phyloP scores from a whole-genome alignment of 345 rosid species.

The Eucalyptus caleyi region DNA sequence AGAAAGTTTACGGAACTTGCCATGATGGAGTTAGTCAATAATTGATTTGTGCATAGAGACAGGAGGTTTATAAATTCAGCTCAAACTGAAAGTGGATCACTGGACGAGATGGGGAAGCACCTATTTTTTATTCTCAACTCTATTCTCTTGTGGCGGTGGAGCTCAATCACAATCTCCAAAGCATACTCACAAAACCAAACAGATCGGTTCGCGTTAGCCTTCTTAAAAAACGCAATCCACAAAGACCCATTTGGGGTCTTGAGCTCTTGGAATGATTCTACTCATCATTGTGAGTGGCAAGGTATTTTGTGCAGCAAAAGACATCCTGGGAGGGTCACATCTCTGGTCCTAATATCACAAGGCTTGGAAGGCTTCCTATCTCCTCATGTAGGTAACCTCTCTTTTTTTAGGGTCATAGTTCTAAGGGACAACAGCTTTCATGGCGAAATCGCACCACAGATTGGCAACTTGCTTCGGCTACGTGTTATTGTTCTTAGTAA shows the following conservation, averaged over 20 bases:
- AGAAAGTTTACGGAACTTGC: background rate
- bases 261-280: background rate
- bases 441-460: too few species aligned
- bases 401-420: background rate
- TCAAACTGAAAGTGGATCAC: background rate
- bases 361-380: background rate
- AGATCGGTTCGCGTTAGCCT: background rate
- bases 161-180: background rate
- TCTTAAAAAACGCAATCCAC: background rate
- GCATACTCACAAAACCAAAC: background rate
- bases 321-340: background rate
- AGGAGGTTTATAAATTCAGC: background rate
- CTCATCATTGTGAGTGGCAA: background rate
- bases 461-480: too few species aligned
- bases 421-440: background rate
- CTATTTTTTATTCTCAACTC: background rate
- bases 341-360: rapidly evolving
- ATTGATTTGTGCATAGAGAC: background rate
- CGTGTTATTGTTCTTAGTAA: too few species aligned
- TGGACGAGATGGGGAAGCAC: rapidly evolving
- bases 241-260: background rate
- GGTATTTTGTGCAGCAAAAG: background rate
- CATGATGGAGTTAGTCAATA: background rate
- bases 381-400: background rate
- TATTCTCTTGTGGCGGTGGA: background rate